A percentile compares a stretch with the other conserved stretches of the same genome.
phyloP scores from a whole-genome alignment of 257 asterid genomes.

The Lithospermum erythrorhizon region DNA sequence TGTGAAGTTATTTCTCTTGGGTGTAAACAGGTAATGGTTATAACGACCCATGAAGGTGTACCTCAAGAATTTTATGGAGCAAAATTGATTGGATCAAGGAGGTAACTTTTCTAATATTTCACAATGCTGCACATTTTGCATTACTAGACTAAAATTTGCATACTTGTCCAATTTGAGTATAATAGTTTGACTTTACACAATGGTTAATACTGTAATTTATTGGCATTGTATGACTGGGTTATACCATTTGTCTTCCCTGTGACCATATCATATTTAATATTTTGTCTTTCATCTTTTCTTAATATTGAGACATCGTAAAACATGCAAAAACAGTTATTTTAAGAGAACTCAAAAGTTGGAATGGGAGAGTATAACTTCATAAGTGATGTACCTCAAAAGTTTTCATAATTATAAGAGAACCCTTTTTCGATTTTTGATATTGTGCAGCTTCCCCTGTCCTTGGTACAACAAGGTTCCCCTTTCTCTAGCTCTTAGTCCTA shows the following conservation, averaged over 20 bases:
- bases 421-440: no score
- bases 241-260: not conserved
- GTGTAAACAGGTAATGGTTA: constrained; percentile 76
- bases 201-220: no score
- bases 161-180: not conserved
- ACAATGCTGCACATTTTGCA: not conserved
- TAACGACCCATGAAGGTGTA: constrained; percentile 97
- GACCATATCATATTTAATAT: not conserved
- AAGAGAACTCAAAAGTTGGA: no score
- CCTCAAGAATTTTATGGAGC: constrained; percentile 98
- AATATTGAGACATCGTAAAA: no score
- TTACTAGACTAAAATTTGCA: no score
- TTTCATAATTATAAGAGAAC: not conserved
- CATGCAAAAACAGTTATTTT: not conserved
- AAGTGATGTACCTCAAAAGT: not conserved
- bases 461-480: constrained; percentile 86
- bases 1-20: constrained; percentile 12
- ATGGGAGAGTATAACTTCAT: not conserved
- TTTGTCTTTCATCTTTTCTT: no score
- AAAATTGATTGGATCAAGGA: constrained; percentile 75
- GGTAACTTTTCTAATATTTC: constrained; percentile 26
- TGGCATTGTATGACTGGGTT: not conserved
- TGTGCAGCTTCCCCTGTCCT: constrained; percentile 84
- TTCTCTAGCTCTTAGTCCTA: constrained; percentile 95
- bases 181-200: not conserved